Conservation (phyloP, 2,329 filamentous ascomycete species). For the Phyllosticta citribraziliensis region DNA sequence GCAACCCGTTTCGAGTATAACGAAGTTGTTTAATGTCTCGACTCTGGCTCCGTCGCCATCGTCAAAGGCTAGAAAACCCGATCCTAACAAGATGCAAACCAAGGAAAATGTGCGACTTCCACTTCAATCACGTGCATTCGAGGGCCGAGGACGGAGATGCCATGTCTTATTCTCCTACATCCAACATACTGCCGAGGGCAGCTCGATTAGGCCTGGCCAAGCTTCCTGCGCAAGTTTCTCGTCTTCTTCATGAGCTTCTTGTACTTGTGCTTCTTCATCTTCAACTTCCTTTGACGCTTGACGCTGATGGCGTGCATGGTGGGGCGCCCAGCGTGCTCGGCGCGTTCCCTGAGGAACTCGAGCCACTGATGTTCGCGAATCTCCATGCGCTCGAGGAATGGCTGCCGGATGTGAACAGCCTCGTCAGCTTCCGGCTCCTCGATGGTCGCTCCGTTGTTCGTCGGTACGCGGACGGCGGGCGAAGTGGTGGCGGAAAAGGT, state of each 20-base stretch:
- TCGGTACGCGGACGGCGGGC: constrained; percentile 35
- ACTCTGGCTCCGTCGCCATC: background rate
- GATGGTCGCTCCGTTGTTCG: constrained; percentile 17
- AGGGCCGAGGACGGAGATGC: background rate
- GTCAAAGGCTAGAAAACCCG: background rate
- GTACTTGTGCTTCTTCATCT: constrained; percentile 99
- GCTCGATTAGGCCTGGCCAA: constrained; percentile 38
- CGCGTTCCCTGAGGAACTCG: constrained; percentile 39
- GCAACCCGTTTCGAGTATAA: background rate
- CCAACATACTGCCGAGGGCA: background rate
- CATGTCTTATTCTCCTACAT: background rate
- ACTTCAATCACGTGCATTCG: background rate
- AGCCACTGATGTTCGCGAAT: constrained; percentile 53
- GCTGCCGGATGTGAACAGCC: constrained; percentile 28
- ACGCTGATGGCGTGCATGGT: constrained; percentile 79
- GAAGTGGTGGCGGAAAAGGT: constrained; percentile 43
- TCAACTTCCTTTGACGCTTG: constrained; percentile 82
- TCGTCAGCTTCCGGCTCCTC: constrained; percentile 21
- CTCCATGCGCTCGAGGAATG: constrained; percentile 63
- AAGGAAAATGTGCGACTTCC: background rate
- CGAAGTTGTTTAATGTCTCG: background rate
- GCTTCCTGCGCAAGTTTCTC: constrained; percentile 75
- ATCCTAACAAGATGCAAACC: background rate
- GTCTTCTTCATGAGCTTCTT: constrained; percentile 98
- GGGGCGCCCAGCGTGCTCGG: constrained; percentile 22